Evolutionary conservation across 2,329 filamentous ascomycete genomes (phyloP), one percentile per base, ranked within the genome.

Genomic region (Parascedosporium putredinis): DNA sequence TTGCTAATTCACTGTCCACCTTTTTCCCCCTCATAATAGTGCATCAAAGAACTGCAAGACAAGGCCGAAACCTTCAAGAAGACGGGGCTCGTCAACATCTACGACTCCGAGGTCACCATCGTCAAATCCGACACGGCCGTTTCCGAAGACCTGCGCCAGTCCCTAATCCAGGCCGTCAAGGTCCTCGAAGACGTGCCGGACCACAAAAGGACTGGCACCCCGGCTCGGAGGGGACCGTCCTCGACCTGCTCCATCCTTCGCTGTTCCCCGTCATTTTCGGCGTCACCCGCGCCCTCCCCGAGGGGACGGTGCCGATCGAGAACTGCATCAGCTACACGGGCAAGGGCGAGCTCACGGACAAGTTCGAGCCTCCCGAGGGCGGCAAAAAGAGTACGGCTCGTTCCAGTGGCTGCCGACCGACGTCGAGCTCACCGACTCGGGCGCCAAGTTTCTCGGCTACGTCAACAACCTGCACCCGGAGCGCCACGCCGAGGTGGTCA

Each of bases 241-340:
- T 81, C 1, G 75, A 86, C 57, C 64, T 85, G 1, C 71, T 85
- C 4, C 74, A 85, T 54, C 80, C 81, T 1, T 84, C 79, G 0
- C 65, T 85, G 5, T 85, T 73, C 54, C 79, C 81, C 0, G 60
- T 85, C 0, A 59, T 78, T 1, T 80, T 78, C 55, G 76, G 75
- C 0, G 61, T 62, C 12, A 71, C 69, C 2, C 65, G 66, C 3
- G 56, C 65, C 14, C 42, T 66, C 1, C 43, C 55, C 1, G 49
- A 63, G 36, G 56, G 53, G 33, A 53, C 55, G 2, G 60, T 68
- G 38, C 65, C 69, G 3, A 55, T 79, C 1, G 50, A 58, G 3
- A 56, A 64, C 40, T 65, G 65, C 8, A 57, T 73, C 3, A 53
- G 60, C 1, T 50, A 60, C 42, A 66, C 63, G 42, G 62, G 67